Percentiles rank a stretch among this genome's conserved stretches.
Conservation (phyloP, 2,329 filamentous ascomycete genomes). For the Pseudogymnoascus sp. region DNA sequence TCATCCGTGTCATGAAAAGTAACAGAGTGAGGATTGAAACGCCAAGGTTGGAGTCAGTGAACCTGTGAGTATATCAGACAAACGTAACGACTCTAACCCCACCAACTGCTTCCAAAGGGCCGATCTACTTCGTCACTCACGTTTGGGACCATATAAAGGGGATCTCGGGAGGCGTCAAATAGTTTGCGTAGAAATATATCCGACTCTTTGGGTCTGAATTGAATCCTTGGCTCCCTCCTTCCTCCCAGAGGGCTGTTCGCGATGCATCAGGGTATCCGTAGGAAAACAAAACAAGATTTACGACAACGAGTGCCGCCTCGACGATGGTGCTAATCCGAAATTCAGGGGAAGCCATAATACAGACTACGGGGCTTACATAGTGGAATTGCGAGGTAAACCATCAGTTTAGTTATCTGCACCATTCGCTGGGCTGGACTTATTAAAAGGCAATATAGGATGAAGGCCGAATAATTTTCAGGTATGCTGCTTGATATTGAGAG, state of each 20-base stretch:
- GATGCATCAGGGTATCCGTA: conserved; percentile 11
- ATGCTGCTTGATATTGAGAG: not conserved
- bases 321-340: not conserved
- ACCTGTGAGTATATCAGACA: not conserved
- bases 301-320: not conserved
- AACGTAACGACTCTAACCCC: not conserved
- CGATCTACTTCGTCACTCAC: not conserved
- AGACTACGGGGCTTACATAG: not conserved
- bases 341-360: not conserved
- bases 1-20: not conserved
- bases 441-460: not conserved
- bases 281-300: not conserved
- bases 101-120: not conserved
- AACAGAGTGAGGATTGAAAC: not conserved
- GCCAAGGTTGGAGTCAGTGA: not conserved
- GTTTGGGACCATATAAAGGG: conserved; percentile 14
- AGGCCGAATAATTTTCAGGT: not conserved
- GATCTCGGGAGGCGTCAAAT: conserved; percentile 10
- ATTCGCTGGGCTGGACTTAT: not conserved
- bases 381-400: not conserved
- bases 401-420: not conserved
- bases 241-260: conserved; percentile 12
- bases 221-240: conserved; percentile 11
- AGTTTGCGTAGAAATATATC: conserved; percentile 15
- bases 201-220: conserved; percentile 13